Evolutionary conservation across 2,329 filamentous ascomycete species (phyloP).

Genomic region (Calonectria multiphialidica): DNA sequence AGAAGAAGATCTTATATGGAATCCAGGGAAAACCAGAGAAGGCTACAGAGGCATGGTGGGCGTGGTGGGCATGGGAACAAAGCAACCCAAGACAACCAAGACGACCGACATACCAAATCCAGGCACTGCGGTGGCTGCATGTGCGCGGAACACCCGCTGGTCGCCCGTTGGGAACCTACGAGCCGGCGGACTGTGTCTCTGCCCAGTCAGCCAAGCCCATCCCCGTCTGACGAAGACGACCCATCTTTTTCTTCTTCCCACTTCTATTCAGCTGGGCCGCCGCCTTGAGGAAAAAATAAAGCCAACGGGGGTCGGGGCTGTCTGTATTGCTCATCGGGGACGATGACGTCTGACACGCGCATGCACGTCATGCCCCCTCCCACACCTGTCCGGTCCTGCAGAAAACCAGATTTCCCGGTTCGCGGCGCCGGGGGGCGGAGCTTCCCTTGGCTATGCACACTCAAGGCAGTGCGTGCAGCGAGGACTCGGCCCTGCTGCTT

Average conservation of each 20-base stretch:
- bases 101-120: not conserved
- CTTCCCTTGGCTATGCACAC: not conserved
- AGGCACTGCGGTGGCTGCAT: not conserved
- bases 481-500: not conserved
- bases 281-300: not conserved
- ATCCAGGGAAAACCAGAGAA: constrained; percentile 5
- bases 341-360: constrained; percentile 43
- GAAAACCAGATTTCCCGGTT: constrained; percentile 40
- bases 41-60: not conserved
- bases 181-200: not conserved
- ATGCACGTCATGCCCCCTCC: constrained; percentile 42
- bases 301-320: not conserved
- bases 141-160: not conserved
- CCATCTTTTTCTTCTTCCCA: not conserved
- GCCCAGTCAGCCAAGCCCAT: constrained; percentile 11
- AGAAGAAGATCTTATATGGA: constrained; percentile 40
- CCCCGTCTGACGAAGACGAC: not conserved
- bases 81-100: not conserved
- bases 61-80: not conserved
- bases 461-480: not conserved
- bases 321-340: constrained; percentile 23
- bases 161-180: constrained; percentile 1
- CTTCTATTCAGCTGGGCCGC: not conserved
- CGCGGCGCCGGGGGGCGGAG: not conserved
- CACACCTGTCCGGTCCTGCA: constrained; percentile 12